These are phyloP conservation scores for Lagenaria siceraria DNA, from an alignment of 306 rosid genomes.

Conservation along the genomic window DNA sequence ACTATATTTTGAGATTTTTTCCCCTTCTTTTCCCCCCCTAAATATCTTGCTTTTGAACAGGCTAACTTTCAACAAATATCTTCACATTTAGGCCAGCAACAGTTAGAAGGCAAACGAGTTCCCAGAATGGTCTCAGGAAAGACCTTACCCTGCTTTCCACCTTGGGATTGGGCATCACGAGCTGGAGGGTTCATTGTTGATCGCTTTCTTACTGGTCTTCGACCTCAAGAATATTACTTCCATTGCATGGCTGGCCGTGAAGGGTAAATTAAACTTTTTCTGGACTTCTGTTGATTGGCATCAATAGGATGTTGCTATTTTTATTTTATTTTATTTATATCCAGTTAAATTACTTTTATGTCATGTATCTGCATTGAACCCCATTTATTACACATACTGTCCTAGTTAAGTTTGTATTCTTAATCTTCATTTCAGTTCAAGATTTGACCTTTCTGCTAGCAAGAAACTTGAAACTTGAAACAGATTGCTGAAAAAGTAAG, in stretches of 20 bases:
- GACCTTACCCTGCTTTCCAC: conserved; percentile 81
- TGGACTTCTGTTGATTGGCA: not conserved
- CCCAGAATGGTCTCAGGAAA: conserved; percentile 98
- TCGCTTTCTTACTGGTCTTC: conserved; percentile 93
- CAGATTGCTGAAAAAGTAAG: not conserved
- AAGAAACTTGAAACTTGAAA: not conserved
- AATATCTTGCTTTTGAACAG: conserved; percentile 33
- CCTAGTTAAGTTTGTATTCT: not conserved
- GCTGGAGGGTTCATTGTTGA: conserved; percentile 92
- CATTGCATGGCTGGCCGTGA: conserved; percentile 99
- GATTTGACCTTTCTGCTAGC: not conserved
- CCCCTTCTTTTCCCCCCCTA: not conserved
- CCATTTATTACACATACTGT: not conserved
- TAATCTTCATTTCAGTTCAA: not conserved
- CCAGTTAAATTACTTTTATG: not conserved
- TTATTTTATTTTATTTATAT: not conserved
- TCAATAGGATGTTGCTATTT: not conserved
- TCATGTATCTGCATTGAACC: not conserved
- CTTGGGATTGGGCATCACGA: conserved; percentile 94
- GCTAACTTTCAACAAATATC: conserved; percentile 94
- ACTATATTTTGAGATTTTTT: not conserved
- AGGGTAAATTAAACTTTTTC: conserved; percentile 45
- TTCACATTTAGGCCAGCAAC: conserved; percentile 92
- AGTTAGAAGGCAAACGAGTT: conserved; percentile 88
- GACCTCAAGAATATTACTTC: conserved; percentile 87